phyloP scores from a whole-genome alignment of 148 eudicot genomes.

The Diospyros lotus region DNA sequence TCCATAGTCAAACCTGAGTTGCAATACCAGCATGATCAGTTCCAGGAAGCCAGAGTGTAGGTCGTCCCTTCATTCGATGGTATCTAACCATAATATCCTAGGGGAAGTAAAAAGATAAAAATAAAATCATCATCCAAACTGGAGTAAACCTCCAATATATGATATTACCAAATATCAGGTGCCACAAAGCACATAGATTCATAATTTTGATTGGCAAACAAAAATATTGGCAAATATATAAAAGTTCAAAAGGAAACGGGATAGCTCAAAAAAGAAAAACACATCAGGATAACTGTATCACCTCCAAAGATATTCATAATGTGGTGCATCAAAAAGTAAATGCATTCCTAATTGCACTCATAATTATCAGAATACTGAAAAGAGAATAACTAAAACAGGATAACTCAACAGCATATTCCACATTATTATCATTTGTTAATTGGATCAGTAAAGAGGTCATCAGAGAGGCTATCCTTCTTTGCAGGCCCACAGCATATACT shows the following conservation, averaged over 20 bases:
- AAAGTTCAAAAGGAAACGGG: background rate
- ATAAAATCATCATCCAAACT: background rate
- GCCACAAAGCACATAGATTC: no score
- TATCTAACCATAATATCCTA: constrained; percentile 98
- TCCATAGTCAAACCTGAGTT: constrained; percentile 71
- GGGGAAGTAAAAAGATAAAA: constrained; percentile 1
- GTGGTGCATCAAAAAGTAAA: background rate
- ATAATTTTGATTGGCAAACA: background rate
- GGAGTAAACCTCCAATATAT: background rate
- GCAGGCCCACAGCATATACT: no score
- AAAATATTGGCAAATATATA: background rate
- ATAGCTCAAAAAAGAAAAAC: no score
- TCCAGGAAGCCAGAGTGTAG: constrained; percentile 98
- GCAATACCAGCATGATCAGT: constrained; percentile 99
- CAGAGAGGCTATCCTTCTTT: no score
- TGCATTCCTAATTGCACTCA: background rate
- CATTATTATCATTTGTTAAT: background rate
- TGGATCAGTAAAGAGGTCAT: no score
- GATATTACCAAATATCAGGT: no score
- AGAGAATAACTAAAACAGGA: background rate
- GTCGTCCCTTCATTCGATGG: constrained; percentile 95
- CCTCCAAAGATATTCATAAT: background rate
- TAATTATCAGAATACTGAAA: background rate
- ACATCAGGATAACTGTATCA: background rate
- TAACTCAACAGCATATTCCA: background rate